Base-by-base conservation (phyloP, 2,329 filamentous ascomycete genomes). In the Clonostachys chloroleuca region DNA sequence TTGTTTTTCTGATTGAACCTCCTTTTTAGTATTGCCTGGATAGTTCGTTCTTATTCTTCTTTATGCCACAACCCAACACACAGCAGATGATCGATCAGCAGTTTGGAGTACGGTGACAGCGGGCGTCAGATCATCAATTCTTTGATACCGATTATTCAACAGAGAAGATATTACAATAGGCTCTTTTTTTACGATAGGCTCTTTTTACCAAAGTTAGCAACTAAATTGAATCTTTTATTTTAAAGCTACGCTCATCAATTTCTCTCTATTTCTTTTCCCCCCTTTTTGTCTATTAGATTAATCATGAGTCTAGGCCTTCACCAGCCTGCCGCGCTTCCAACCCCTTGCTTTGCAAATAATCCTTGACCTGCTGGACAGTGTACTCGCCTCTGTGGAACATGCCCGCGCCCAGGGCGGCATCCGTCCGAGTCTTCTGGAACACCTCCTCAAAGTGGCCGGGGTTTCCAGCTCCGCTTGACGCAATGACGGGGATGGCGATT, bases 311-410 rank as follows among this genome's bases (percentile, higher is more conserved):
- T 9, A 30, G 24, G 8, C 24, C 24, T 30, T 30, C 75, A 56
- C 96, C 92, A 59, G 87, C 90, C 49, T 83, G 80, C 52, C 94
- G 79, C n/a, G 96, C 86, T 48, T 89, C 65, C 49, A 96, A 74
- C 0, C 89, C 89, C 59, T 84, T 81, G 35, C 78, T 74, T 20
- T 75, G 74, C 49, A 99, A 67, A 60, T 88, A 80, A 49, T 95
- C 86, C 70, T 99, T 99, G 43, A 99, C 94, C 60, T 97, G 85
- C 65, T 84, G 85, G 14, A 99, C 92, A 0, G 92, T 96, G 67
- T 92, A 99, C 72, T 99, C 92, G 36, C 87, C 89, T 43, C 94
- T 77, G 71, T 99, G 94, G 69, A 99, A 99, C 86, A 99, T 99
- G 46, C 94, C 94, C 9, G 94, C 94, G 4, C 94, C 94, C 50